Conservation (phyloP, 2,329 filamentous ascomycete species). For the Simplicillium sp. region DNA sequence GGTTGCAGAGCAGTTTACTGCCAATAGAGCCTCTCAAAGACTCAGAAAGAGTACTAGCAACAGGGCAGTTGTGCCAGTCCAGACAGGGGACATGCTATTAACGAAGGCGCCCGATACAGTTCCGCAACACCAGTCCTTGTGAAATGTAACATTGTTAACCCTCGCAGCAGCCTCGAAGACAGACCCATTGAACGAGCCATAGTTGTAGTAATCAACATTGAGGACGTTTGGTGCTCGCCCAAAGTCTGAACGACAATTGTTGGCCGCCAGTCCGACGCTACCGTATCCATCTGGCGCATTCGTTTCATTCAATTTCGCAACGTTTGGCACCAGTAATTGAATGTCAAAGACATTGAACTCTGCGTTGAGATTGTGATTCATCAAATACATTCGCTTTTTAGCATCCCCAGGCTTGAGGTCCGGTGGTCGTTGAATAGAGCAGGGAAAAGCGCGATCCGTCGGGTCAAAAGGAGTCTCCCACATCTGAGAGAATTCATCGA, state of each 20-base stretch:
- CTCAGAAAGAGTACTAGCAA: conserved; percentile 10
- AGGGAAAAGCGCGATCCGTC: conserved; percentile 57
- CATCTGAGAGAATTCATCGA: conserved; percentile 80
- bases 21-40: neutral
- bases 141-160: conserved; percentile 65
- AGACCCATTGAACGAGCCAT: conserved; percentile 54
- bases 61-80: conserved; percentile 9
- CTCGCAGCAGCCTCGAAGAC: conserved; percentile 66
- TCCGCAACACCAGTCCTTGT: conserved; percentile 43
- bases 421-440: conserved; percentile 68
- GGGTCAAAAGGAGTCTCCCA: conserved; percentile 89
- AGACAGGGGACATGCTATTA: conserved; percentile 7
- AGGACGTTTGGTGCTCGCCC: conserved; percentile 64
- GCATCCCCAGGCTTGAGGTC: conserved; percentile 44
- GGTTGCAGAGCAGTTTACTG: too few species aligned
- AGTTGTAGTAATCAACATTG: conserved; percentile 80
- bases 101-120: conserved; percentile 19
- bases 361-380: conserved; percentile 87
- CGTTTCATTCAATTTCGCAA: conserved; percentile 58
- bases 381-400: conserved; percentile 61
- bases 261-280: conserved; percentile 53
- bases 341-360: conserved; percentile 58
- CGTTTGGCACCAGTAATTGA: conserved; percentile 61
- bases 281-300: conserved; percentile 58
- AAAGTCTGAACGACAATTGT: conserved; percentile 56